Evolutionary conservation across 2,329 filamentous ascomycete genomes (phyloP), one percentile per base, ranked within the genome.

Genomic region (Cyphellophora attinorum): DNA sequence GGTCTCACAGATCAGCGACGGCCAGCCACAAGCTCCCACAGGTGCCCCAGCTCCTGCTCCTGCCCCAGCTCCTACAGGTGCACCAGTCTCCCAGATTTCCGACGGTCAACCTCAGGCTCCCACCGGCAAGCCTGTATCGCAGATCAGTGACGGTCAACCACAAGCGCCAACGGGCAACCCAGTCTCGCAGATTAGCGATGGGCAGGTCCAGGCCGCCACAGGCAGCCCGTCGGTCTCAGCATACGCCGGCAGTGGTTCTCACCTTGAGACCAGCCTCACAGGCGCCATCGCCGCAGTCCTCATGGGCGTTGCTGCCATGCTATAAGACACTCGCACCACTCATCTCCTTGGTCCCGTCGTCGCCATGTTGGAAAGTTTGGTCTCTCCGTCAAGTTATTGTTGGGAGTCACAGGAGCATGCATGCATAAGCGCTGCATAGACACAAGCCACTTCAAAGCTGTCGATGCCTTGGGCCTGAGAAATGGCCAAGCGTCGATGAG

Each of bases 81-180:
- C 42, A 3, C 35, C 40, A 2, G 44, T 45, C 14, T 25, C 35
- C 33, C 62, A 70, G 52, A 59, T 59, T 44, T 56, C 57, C 3
- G 68, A 72, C 39, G 68, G 67, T 25, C 67, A 72, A 51, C 54
- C 68, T 42, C 62, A 69, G 48, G 60, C 4, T n/a, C 18, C 34
- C 5, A 35, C 35, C 3, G 33, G 19, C 2, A 19, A 33, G 2
- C 25, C 35, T 3, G 32, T 43, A 2, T 29, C 30, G 14, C 34
- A 44, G 32, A 44, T 42, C 27, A 40, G 31, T 11, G 40, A 46
- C 15, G 42, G 42, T 25, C 40, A 43, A 19, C 30, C 37, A 3
- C 40, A 41, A 38, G 52, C 44, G 27, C 48, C 35, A 8, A 44
- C 37, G 13, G 29, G 13, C 14, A 52, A 16, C 53, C 56, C 10